phyloP scores from a whole-genome alignment of 257 asterid species.

The Penstemon barbatus region DNA sequence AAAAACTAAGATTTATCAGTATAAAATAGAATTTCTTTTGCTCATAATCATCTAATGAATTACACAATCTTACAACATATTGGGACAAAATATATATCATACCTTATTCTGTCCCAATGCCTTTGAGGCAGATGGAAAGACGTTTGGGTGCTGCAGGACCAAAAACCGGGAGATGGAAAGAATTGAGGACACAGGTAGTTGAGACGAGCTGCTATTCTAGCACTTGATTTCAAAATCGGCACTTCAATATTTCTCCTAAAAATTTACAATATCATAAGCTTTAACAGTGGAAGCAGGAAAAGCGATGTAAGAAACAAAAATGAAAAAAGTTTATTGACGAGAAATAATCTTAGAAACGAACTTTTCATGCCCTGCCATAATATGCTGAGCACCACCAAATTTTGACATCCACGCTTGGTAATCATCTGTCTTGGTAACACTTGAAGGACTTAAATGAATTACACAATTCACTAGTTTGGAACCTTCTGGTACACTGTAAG shows the following conservation, averaged over 20 bases:
- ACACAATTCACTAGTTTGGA: conserved; percentile 78
- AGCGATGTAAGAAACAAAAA: conserved; percentile 19
- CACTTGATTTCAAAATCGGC: conserved; percentile 86
- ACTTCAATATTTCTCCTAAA: conserved; percentile 83
- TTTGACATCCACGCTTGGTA: conserved; percentile 83
- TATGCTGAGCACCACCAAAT: conserved; percentile 85
- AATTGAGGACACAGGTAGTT: conserved; percentile 85
- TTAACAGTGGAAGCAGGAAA: conserved; percentile 11
- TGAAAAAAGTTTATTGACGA: background rate
- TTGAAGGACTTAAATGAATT: conserved; percentile 74
- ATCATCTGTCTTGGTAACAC: conserved; percentile 48
- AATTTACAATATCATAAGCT: conserved; percentile 30
- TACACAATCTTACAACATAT: background rate
- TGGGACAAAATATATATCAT: conserved; percentile 12
- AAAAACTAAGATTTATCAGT: conserved; percentile 28
- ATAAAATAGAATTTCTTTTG: background rate
- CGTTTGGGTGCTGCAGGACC: conserved; percentile 50
- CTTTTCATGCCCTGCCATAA: conserved; percentile 98
- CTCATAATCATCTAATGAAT: background rate
- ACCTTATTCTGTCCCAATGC: conserved; percentile 40
- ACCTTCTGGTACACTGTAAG: conserved; percentile 39
- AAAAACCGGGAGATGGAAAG: conserved; percentile 94
- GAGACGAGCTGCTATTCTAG: conserved; percentile 78
- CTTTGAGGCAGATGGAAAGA: conserved; percentile 31
- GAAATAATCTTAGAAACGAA: conserved; percentile 37